Conservation (phyloP, 2,329 filamentous ascomycete species). For the Hyphodiscus sp. region DNA sequence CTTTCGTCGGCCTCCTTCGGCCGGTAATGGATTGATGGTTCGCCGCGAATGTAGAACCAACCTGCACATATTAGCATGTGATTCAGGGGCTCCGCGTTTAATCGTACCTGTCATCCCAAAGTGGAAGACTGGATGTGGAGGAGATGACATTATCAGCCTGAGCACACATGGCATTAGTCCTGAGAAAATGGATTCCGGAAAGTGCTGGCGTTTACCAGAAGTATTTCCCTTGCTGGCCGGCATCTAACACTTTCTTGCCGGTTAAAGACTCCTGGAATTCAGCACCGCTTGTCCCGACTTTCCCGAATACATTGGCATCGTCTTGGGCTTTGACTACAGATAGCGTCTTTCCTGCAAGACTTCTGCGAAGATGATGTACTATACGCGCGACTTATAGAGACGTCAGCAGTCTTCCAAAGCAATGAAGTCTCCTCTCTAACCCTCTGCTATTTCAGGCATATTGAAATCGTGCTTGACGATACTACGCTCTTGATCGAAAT, state of each 20-base stretch:
- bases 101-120: slow-evolving; percentile 62
- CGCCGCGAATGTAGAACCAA: slow-evolving; percentile 82
- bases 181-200: not conserved
- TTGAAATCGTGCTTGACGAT: not conserved
- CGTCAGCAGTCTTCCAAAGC: slow-evolving; percentile 1
- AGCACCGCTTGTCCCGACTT: slow-evolving; percentile 72
- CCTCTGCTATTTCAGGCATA: slow-evolving; percentile 61
- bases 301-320: slow-evolving; percentile 83
- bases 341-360: slow-evolving; percentile 80
- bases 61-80: slow-evolving; percentile 32
- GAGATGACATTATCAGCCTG: slow-evolving; percentile 63
- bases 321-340: slow-evolving; percentile 63
- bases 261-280: slow-evolving; percentile 68
- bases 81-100: not conserved
- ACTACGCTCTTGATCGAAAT: not conserved
- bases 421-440: slow-evolving; percentile 28
- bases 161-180: not conserved
- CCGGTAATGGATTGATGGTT: slow-evolving; percentile 75
- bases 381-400: slow-evolving; percentile 62
- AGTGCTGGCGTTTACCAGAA: slow-evolving; percentile 57
- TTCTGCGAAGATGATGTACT: slow-evolving; percentile 75
- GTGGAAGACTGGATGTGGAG: slow-evolving; percentile 86
- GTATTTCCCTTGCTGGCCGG: slow-evolving; percentile 90
- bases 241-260: slow-evolving; percentile 64
- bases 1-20: slow-evolving; percentile 52